Base-by-base conservation (phyloP, 1,284 basidiomycete species). In the Trichosporon coremiiforme region DNA sequence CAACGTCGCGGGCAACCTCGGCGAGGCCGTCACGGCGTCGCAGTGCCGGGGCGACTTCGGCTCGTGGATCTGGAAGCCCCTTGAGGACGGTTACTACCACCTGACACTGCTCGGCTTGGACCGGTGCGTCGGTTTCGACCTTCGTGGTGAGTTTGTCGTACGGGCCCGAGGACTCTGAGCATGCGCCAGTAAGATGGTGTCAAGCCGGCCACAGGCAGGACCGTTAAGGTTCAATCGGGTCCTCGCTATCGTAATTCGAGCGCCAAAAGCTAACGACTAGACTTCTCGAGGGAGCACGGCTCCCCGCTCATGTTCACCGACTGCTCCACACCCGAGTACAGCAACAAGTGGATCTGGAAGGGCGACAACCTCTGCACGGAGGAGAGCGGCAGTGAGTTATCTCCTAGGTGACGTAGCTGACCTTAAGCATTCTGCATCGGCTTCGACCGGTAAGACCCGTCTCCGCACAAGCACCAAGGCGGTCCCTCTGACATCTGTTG, bases 301-400 rank as follows among this genome's bases (percentile, higher is more conserved):
- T 15, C 15, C 31, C 29, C 29, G 31, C 17, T 60, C 31, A 33
- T 60, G 20, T 60, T 60, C 57, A 33, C 57, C 57, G 31, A 60
- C 31, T 60, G 57, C 57, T 2, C 29, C 31, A 25, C 57, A 4
- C 57, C 57, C 31, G 31, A 60, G 29, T 60, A 60, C 31, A 29
- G 29, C 29, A 60, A 31, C 57, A 17, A n/a, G 31, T 60, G 57
- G 57, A n/a, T 60, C 15, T 60, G 57, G 57, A 60, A 60, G 29
- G 57, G 57, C 57, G 57, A 60, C 57, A 60, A 60, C 31, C 57
- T 60, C 13, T 60, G 57, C 57, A 33, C 31, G 57, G 57, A 60
- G 29, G 57, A 60, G 4, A 20, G 4, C 5, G 57, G 57, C 29
- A 15, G 29, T 60, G 29, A 33, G 29, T 57, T n/a, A 17, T 45